Base-by-base conservation (phyloP, 805 yeast genomes). In the Middelhovenomyces tepae region DNA sequence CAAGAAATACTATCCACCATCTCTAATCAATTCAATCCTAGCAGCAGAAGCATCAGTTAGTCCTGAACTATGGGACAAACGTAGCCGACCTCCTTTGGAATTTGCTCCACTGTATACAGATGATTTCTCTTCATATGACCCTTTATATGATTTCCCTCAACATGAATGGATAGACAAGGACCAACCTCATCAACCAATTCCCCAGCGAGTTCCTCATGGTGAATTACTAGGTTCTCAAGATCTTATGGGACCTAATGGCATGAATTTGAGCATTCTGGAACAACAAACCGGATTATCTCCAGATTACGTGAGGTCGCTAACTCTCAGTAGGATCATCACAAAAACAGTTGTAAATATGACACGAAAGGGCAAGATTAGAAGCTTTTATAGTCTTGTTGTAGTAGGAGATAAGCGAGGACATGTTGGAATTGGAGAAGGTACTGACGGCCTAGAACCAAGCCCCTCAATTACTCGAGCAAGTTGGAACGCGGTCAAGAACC, bases 341-440 rank as follows among this genome's bases (percentile, higher is more conserved):
- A 86, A 84, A 60, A 66, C 82, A 32, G 97, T 89, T 16, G 76
- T 86, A 35, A 84, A 85, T 54, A 94, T 85, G 67, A 89, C 96
- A 2, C 76, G 85, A 24, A 83, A 84, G 65, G 96, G 96, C 56
- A 86, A 85, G 55, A 83, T 83, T 44, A 75, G 79, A 32, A 73
- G 84, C 24, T 78, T 75, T 56, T 89, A 82, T 58, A 80, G 86
- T 0, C 58, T 91, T 42, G 89, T 86, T 9, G 81, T 86, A 22
- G 95, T 82, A 10, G 98, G 98, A 30, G 94, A 91, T 59, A 71
- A 77, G 35, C 81, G 83, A 44, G 98, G 98, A 43, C 81, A 85
- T 79, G 67, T 91, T 39, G 97, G 97, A 22, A 65, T 87, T 31
- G 98, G 97, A 31, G 94, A 86, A 57, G 98, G 97, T 42, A 84